Evolutionary conservation across 441 rosid genomes (phyloP).

Genomic region (Euphorbia celastroides): DNA sequence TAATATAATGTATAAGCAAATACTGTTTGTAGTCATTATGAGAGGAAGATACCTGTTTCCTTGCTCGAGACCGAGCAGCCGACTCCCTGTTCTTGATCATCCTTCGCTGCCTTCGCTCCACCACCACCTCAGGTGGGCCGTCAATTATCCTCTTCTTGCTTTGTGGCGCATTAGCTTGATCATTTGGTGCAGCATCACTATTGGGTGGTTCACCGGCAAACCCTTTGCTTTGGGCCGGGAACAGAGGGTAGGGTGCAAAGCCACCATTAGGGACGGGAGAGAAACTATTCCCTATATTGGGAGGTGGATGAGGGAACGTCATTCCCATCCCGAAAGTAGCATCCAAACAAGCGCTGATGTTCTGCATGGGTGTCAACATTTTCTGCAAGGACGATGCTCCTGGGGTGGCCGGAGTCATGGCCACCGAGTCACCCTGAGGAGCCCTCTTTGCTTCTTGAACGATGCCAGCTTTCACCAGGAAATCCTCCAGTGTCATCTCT

Average conservation of each 20-base stretch:
- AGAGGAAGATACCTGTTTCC: slow-evolving; percentile 57
- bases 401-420: slow-evolving; percentile 20
- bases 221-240: slow-evolving; percentile 20
- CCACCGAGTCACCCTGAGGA: background rate
- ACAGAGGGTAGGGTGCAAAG: slow-evolving; percentile 31
- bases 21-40: background rate
- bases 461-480: slow-evolving; percentile 83
- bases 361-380: slow-evolving; percentile 13
- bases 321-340: slow-evolving; percentile 28
- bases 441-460: slow-evolving; percentile 39
- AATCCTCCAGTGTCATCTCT: slow-evolving; percentile 90
- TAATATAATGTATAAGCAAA: background rate
- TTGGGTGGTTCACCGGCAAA: slow-evolving; percentile 25
- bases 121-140: slow-evolving; percentile 62
- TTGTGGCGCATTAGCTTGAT: slow-evolving; percentile 27
- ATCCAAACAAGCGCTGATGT: slow-evolving; percentile 25
- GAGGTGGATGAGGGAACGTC: slow-evolving; percentile 25
- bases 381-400: slow-evolving; percentile 14
- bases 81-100: slow-evolving; percentile 95
- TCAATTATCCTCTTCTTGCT: slow-evolving; percentile 51
- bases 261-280: slow-evolving; percentile 21
- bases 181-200: slow-evolving; percentile 26
- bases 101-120: slow-evolving; percentile 76
- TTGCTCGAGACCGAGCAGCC: slow-evolving; percentile 89
- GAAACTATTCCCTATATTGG: slow-evolving; percentile 18